Percentiles rank a stretch among this genome's conserved stretches.
Evolutionary conservation across 495 filamentous ascomycete species (phyloP).

Genomic region (Aspergillus kassunensis): DNA sequence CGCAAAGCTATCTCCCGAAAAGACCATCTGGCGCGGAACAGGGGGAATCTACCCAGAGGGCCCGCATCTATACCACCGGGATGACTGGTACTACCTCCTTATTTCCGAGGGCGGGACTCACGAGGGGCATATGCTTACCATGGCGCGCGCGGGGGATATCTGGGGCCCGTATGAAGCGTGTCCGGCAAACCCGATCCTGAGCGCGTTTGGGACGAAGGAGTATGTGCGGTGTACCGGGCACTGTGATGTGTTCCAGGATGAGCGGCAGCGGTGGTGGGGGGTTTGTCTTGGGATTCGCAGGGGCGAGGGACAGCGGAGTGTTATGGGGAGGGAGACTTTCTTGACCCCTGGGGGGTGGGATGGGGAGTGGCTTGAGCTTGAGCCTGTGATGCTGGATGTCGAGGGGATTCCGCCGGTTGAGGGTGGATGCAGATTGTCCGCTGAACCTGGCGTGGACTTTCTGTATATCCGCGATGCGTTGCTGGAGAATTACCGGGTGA

Average conservation of each 20-base stretch:
- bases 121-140: background rate
- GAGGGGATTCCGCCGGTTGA: background rate
- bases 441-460: background rate
- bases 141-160: background rate
- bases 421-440: background rate
- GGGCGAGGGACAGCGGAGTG: background rate
- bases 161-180: conserved; percentile 3
- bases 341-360: background rate
- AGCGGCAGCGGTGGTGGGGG: background rate
- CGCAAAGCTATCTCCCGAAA: background rate
- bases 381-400: background rate
- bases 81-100: background rate
- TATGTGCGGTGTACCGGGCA: conserved; percentile 1
- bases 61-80: background rate
- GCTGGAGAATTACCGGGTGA: background rate
- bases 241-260: background rate
- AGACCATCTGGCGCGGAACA: background rate
- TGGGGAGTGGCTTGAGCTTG: background rate
- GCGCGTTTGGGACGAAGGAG: background rate
- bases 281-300: conserved; percentile 1
- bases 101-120: conserved; percentile 4
- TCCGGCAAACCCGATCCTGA: background rate
- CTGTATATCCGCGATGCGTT: background rate
- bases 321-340: conserved; percentile 1
- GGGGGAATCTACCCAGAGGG: background rate